phyloP scores from a whole-genome alignment of 2,329 filamentous ascomycete genomes.

The Huntiella omanensis region DNA sequence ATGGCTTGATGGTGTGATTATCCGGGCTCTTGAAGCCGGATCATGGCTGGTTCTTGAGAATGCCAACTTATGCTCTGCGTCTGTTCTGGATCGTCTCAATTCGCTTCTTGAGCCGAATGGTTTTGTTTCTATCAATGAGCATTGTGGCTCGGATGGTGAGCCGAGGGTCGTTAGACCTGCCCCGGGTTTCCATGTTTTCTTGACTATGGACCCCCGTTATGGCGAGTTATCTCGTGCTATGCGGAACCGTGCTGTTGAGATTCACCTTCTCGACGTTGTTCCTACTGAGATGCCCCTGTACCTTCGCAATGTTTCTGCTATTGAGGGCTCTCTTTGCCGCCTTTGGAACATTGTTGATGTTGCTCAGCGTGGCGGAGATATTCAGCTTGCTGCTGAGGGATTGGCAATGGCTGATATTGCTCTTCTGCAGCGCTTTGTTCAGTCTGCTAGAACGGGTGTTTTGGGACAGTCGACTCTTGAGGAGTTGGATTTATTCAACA shows the following conservation, averaged over 20 bases:
- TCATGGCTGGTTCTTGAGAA: slow-evolving; percentile 93
- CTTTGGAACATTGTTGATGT: slow-evolving; percentile 19
- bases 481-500: slow-evolving; percentile 1
- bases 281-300: slow-evolving; percentile 20
- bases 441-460: slow-evolving; percentile 1
- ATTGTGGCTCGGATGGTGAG: slow-evolving; percentile 64
- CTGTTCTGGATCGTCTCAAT: slow-evolving; percentile 84
- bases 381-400: slow-evolving; percentile 9
- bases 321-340: slow-evolving; percentile 32
- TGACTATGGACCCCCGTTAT: slow-evolving; percentile 81
- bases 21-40: slow-evolving; percentile 69
- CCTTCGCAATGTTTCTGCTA: slow-evolving; percentile 23
- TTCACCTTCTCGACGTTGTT: slow-evolving; percentile 41
- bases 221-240: slow-evolving; percentile 91
- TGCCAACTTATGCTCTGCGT: slow-evolving; percentile 88
- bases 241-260: slow-evolving; percentile 85
- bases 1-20: slow-evolving; percentile 86
- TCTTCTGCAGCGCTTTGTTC: slow-evolving; percentile 11
- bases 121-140: slow-evolving; percentile 78
- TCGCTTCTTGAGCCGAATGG: slow-evolving; percentile 85
- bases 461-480: slow-evolving; percentile 1
- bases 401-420: slow-evolving; percentile 11
- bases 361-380: neutral
- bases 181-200: slow-evolving; percentile 72
- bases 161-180: slow-evolving; percentile 67